phyloP scores from a whole-genome alignment of 805 yeast species.

The Candida nonsorbophila region DNA sequence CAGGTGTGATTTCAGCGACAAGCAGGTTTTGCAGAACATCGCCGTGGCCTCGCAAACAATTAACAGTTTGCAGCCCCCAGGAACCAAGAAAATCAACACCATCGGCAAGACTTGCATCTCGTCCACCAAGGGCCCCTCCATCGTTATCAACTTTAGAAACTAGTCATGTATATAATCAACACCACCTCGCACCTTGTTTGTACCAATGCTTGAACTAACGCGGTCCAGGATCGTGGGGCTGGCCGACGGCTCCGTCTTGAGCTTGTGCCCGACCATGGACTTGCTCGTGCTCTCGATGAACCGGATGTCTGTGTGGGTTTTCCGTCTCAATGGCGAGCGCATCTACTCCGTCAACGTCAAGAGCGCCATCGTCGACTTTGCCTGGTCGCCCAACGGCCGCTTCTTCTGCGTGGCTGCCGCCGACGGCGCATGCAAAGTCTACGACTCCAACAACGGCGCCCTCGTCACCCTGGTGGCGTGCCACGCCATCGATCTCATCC shows the following conservation, averaged over 20 bases:
- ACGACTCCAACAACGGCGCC: constrained; percentile 43
- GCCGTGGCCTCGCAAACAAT: constrained; percentile 62
- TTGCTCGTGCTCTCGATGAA: constrained; percentile 50
- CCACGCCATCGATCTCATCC: too few species aligned
- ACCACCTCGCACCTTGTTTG: not conserved
- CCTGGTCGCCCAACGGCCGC: constrained; percentile 32
- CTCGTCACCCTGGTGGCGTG: too few species aligned
- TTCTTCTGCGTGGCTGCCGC: constrained; percentile 41
- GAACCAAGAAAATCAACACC: constrained; percentile 61
- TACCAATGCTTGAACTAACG: too few species aligned
- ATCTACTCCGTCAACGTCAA: constrained; percentile 44
- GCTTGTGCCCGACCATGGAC: constrained; percentile 52
- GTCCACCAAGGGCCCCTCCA: constrained; percentile 76
- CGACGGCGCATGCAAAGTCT: constrained; percentile 38
- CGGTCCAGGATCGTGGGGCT: constrained; percentile 19
- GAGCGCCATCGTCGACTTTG: constrained; percentile 23
- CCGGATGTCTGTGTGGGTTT: constrained; percentile 43
- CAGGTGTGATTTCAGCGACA: constrained; percentile 70
- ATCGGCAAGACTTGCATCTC: constrained; percentile 65
- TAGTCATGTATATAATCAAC: constrained; percentile 3
- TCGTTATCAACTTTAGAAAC: constrained; percentile 47
- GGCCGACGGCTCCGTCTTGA: constrained; percentile 32
- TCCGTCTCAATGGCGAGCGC: constrained; percentile 48
- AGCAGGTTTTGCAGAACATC: constrained; percentile 67
- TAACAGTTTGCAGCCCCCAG: constrained; percentile 47